A percentile compares a stretch with the other conserved stretches of the same genome.
Evolutionary conservation across 139 green algal genomes (phyloP).

Genomic region (Chlorella vulgaris): DNA sequence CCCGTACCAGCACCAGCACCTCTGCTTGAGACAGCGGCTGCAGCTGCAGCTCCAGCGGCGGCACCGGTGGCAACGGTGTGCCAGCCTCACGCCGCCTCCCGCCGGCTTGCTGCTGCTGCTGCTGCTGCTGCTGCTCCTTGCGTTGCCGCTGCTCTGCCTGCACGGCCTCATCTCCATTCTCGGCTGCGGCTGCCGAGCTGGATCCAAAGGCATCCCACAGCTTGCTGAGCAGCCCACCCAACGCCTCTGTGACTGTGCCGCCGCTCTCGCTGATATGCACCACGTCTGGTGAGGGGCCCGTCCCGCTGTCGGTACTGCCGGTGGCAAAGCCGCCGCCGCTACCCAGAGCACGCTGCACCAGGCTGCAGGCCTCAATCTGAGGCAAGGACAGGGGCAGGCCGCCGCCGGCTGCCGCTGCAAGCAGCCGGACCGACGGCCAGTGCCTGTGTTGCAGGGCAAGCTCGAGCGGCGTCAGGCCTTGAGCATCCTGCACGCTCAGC

Average conservation of each 20-base stretch:
- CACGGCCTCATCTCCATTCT: not conserved
- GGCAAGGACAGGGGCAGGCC: not conserved
- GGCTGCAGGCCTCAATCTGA: not conserved
- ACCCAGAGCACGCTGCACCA: not conserved
- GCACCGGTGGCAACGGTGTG: not conserved
- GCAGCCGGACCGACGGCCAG: slow-evolving; percentile 17
- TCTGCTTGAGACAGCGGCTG: not conserved
- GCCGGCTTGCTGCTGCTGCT: not conserved
- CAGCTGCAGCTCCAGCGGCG: not conserved
- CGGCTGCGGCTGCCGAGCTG: not conserved
- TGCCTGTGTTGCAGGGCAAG: slow-evolving; percentile 24
- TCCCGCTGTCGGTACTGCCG: not conserved
- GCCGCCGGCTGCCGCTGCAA: not conserved
- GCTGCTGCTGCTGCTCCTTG: not conserved
- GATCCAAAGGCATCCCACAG: slow-evolving; percentile 15
- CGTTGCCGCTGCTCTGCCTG: too few relatives aligned
- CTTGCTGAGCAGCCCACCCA: slow-evolving; percentile 23
- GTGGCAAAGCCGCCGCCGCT: not conserved
- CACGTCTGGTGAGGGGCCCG: not conserved
- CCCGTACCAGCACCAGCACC: not conserved
- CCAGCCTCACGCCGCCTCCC: not conserved
- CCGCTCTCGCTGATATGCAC: slow-evolving; percentile 9
- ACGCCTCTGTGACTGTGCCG: slow-evolving; percentile 1
- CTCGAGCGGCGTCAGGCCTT: not conserved
- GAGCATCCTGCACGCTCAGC: slow-evolving; percentile 15